phyloP scores from a whole-genome alignment of 108 stramenopile species.

The Skeletonema menzelii region DNA sequence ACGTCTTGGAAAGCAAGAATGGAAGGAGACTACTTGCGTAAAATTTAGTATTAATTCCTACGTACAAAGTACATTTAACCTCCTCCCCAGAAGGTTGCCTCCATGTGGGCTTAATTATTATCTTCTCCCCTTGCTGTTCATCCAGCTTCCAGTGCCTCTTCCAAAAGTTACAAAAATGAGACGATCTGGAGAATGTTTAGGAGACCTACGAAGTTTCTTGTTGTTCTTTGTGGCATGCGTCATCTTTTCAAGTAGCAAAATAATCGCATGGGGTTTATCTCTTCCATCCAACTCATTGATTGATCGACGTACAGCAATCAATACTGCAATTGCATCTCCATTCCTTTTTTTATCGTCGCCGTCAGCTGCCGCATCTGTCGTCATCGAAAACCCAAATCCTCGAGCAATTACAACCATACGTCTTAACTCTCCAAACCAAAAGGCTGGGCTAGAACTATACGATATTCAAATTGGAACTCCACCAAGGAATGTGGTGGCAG shows the following conservation, averaged over 20 bases:
- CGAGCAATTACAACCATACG: slow-evolving; percentile 14
- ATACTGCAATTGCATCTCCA: neutral
- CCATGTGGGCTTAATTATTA: too few relatives aligned
- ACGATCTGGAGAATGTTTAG: neutral
- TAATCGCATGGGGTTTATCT: neutral
- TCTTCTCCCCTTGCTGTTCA: too few relatives aligned
- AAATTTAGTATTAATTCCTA: too few relatives aligned
- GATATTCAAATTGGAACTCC: slow-evolving; percentile 19
- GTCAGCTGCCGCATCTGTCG: neutral
- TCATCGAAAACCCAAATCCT: slow-evolving; percentile 14
- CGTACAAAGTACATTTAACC: too few relatives aligned
- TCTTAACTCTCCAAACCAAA: slow-evolving; percentile 6
- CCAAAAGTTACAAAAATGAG: too few relatives aligned
- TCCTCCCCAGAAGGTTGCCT: too few relatives aligned
- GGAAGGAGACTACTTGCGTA: too few relatives aligned
- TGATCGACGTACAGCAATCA: neutral
- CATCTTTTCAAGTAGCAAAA: neutral
- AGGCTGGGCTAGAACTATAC: slow-evolving; percentile 11
- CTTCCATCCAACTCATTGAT: neutral
- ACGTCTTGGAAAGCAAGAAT: too few relatives aligned
- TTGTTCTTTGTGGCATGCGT: neutral
- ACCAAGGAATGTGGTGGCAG: slow-evolving; percentile 10
- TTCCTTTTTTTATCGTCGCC: neutral
- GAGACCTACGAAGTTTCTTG: neutral
- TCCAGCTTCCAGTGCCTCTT: too few relatives aligned